These are phyloP conservation scores for Helotiales sp. DNA, from an alignment of 2,329 filamentous ascomycete genomes.

Conservation along the genomic window DNA sequence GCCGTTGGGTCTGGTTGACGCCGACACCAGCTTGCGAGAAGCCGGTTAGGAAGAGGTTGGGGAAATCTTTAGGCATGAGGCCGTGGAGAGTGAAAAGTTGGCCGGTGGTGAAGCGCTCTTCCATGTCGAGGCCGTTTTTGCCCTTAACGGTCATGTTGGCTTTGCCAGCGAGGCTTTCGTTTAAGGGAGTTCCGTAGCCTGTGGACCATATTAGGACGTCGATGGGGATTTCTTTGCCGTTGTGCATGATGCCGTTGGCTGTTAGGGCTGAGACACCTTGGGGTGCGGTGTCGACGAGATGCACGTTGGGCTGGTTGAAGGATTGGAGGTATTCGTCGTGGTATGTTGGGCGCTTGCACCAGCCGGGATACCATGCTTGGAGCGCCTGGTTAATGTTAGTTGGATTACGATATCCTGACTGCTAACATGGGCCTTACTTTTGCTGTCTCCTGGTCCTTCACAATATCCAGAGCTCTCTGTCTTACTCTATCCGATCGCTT, in stretches of 20 bases:
- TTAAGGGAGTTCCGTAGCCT: conserved; percentile 38
- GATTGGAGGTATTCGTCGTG: conserved; percentile 62
- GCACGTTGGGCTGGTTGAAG: conserved; percentile 64
- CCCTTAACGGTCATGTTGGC: conserved; percentile 50
- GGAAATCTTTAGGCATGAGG: conserved; percentile 53
- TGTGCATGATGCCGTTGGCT: conserved; percentile 52
- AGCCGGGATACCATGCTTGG: conserved; percentile 62
- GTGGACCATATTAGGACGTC: conserved; percentile 54
- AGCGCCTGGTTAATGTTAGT: conserved; percentile 10
- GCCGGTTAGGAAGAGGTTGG: conserved; percentile 58
- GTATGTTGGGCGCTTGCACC: conserved; percentile 69
- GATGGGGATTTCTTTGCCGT: conserved; percentile 53
- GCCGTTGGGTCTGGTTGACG: conserved; percentile 47
- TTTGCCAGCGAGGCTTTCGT: conserved; percentile 40
- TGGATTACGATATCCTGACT: background rate
- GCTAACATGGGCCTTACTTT: conserved; percentile 46
- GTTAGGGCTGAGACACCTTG: conserved; percentile 56
- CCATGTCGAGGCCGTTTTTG: conserved; percentile 50
- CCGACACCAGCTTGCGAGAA: conserved; percentile 49
- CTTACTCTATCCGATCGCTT: conserved; percentile 52
- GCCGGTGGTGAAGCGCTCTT: conserved; percentile 50
- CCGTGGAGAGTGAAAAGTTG: conserved; percentile 58
- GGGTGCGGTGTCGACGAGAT: conserved; percentile 63
- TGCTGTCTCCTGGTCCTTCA: conserved; percentile 57
- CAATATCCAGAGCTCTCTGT: conserved; percentile 53